Conservation (phyloP, 2,329 filamentous ascomycete species). For the Sclerotinia glacialis region DNA sequence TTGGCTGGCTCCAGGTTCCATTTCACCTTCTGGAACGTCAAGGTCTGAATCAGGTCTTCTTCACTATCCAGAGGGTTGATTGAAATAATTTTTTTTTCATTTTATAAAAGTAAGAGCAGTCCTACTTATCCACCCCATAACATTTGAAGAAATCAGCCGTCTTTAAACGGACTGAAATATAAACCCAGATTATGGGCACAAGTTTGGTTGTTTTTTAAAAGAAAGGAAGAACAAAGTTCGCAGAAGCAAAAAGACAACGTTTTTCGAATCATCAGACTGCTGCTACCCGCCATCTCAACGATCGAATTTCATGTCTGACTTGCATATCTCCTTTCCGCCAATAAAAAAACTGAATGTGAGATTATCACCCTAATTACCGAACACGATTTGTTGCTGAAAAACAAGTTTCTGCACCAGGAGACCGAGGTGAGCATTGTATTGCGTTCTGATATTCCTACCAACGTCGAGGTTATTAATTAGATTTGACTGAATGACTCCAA, state of each 20-base stretch:
- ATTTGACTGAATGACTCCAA: slow-evolving; percentile 16
- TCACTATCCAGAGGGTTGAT: not conserved
- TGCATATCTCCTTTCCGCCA: slow-evolving; percentile 11
- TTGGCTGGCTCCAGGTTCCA: not conserved
- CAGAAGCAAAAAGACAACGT: not conserved
- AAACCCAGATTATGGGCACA: not conserved
- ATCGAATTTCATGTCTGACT: slow-evolving; percentile 22
- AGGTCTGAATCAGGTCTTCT: not conserved
- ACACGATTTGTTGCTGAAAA: slow-evolving; percentile 16
- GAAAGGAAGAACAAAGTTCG: not conserved
- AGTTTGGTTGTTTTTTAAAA: too few relatives aligned
- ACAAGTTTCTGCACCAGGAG: not conserved
- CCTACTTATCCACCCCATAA: not conserved
- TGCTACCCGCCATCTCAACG: not conserved
- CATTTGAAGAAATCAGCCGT: not conserved
- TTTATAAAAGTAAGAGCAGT: not conserved
- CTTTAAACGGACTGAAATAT: not conserved
- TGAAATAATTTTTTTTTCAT: not conserved
- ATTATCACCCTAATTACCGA: slow-evolving; percentile 24
- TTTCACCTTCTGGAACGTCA: not conserved
- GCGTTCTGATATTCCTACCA: not conserved
- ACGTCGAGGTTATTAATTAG: slow-evolving; percentile 9
- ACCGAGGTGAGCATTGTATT: not conserved
- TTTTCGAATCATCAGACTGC: not conserved
- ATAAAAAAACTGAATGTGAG: slow-evolving; percentile 21